phyloP scores from a whole-genome alignment of 1,284 basidiomycete species.

The Cryptococcus maquisensis region DNA sequence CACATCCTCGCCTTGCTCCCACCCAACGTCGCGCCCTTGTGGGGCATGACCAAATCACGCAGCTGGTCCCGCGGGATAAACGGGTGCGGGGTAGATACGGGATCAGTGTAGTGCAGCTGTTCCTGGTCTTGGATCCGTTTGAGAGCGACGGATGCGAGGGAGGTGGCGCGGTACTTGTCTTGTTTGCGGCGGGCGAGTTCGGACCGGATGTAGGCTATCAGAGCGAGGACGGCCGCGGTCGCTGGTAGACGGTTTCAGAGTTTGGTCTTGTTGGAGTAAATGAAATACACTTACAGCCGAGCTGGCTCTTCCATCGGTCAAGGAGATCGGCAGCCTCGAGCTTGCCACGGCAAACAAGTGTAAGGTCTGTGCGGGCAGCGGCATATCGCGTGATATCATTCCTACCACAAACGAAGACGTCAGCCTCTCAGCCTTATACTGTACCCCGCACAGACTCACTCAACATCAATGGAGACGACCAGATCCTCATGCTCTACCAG shows the following conservation, averaged over 20 bases:
- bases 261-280: background rate
- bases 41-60: constrained; percentile 80
- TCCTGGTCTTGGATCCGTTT: constrained; percentile 82
- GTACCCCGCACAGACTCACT: constrained; percentile 54
- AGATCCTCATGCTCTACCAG: constrained; percentile 74
- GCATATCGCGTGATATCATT: constrained; percentile 62
- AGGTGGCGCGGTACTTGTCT: constrained; percentile 68
- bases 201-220: constrained; percentile 40
- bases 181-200: constrained; percentile 12
- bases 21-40: constrained; percentile 63
- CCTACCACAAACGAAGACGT: background rate
- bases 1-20: constrained; percentile 61
- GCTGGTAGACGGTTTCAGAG: constrained; percentile 18
- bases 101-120: constrained; percentile 76
- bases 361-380: constrained; percentile 66
- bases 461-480: constrained; percentile 63
- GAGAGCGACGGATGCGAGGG: constrained; percentile 73
- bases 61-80: constrained; percentile 86
- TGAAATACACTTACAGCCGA: constrained; percentile 59
- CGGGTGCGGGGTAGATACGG: constrained; percentile 67
- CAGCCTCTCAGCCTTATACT: background rate
- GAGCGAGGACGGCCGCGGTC: constrained; percentile 37
- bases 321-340: constrained; percentile 66
- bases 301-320: constrained; percentile 63
- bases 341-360: constrained; percentile 64